Evolutionary conservation across 129 eudicot species (phyloP), one percentile per base, ranked within the genome.

Genomic region (Oenanthe sinensis): DNA sequence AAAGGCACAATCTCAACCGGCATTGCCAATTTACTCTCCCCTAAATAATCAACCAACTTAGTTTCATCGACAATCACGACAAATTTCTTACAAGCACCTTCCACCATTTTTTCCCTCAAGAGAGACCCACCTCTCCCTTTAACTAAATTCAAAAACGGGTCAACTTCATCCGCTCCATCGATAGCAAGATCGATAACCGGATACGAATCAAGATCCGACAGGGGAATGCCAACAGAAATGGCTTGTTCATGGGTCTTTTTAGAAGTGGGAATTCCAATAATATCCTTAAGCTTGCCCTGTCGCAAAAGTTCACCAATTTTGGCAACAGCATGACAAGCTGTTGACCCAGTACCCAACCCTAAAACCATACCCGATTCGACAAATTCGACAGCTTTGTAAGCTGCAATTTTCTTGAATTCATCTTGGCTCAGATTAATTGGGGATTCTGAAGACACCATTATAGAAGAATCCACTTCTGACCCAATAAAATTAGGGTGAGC

Each of bases 101-200:
- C 98, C 14, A 93, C 87, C 98, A 93, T 90, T 75, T 93, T 93
- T 85, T 93, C 98, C 63, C 98, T 84, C 48, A 93, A 78, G 67
- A 93, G 77, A 8, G 96, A 90, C 70, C 98, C 96, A 45, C 98
- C 98, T 28, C 98, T 85, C 12, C 98, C 98, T 48, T 93, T 93
- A 2, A 93, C 98, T 83, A 93, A 78, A 82, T 93, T 90, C 93
- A 93, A 72, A 49, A 22, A 70, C 6, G 98, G 92, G 86, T 93
- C 96, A 46, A 93, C 98, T 78, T 93, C 98, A 67, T 93, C 98
- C 0, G 98, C 98, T 0, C 98, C 98, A 15, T 93, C 98, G 33
- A 93, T 93, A 7, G 94, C 93, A 22, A 93, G 84, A 80, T 93
- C 98, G 47, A 93, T 82, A 43, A 88, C 88, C n/a, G 98, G 95